Percentiles rank a stretch among this genome's conserved stretches.
phyloP scores from a whole-genome alignment of 768 basidiomycete species.

The Auriscalpium vulgare region DNA sequence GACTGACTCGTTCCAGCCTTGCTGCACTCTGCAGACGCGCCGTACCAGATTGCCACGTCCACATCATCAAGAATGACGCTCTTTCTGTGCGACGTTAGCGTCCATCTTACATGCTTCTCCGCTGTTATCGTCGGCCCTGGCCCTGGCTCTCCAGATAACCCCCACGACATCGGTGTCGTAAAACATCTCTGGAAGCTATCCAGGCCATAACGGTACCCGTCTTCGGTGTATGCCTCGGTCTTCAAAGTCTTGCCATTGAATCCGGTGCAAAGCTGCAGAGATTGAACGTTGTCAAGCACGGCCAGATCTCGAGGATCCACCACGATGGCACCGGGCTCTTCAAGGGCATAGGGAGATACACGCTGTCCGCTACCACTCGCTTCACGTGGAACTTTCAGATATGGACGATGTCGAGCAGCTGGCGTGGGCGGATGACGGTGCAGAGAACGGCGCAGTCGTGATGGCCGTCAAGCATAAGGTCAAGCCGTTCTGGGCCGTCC shows the following conservation, averaged over 20 bases:
- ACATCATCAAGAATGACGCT: conserved; percentile 70
- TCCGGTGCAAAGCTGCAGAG: conserved; percentile 54
- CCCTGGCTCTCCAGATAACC: conserved; percentile 64
- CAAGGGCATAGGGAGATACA: conserved; percentile 40
- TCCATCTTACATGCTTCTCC: conserved; percentile 53
- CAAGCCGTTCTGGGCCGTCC: conserved; percentile 80
- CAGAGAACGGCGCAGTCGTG: conserved; percentile 58
- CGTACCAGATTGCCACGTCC: conserved; percentile 52
- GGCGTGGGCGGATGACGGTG: conserved; percentile 65
- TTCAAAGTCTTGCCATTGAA: conserved; percentile 67
- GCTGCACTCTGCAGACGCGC: conserved; percentile 60
- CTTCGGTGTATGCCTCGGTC: conserved; percentile 79
- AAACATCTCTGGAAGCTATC: conserved; percentile 61
- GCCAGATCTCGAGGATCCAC: conserved; percentile 58
- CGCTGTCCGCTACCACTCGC: conserved; percentile 77
- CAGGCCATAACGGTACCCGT: conserved; percentile 50
- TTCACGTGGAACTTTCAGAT: conserved; percentile 47
- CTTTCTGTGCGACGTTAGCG: conserved; percentile 41
- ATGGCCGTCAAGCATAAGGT: conserved; percentile 64
- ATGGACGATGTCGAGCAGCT: conserved; percentile 50
- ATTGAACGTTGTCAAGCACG: conserved; percentile 67
- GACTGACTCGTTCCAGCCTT: conserved; percentile 36
- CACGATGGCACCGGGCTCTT: conserved; percentile 59
- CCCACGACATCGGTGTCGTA: conserved; percentile 60
- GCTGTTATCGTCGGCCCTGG: conserved; percentile 74